Conservation (phyloP, 768 basidiomycete species). For the Termitomyces sp. region DNA sequence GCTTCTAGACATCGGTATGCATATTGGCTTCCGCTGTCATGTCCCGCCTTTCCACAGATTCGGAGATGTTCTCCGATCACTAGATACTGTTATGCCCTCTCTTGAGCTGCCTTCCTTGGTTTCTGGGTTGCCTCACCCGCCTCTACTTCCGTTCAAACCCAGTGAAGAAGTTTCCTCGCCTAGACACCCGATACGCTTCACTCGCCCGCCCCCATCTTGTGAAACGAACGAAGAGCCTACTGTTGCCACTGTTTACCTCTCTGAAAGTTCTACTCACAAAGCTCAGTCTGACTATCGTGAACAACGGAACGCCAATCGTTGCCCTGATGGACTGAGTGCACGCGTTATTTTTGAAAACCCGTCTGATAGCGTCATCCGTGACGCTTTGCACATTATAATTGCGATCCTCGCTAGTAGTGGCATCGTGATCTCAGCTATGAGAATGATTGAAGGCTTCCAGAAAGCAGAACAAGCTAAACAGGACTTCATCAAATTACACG, state of each 20-base stretch:
- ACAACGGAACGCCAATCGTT: neutral
- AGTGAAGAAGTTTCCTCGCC: neutral
- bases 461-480: conserved; percentile 1
- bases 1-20: neutral
- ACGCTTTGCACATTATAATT: neutral
- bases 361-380: neutral
- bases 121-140: neutral
- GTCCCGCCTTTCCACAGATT: neutral
- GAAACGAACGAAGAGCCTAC: neutral
- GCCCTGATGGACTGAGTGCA: neutral
- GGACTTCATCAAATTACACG: neutral
- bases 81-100: neutral
- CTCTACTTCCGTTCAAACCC: neutral
- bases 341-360: neutral
- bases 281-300: neutral
- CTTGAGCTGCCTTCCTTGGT: conserved; percentile 2
- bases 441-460: neutral
- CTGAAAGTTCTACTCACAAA: too few relatives aligned
- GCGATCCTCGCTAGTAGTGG: neutral
- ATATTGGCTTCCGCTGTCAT: neutral
- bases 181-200: neutral
- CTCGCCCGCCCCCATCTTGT: neutral
- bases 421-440: neutral
- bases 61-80: conserved; percentile 3
- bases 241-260: neutral